Base-by-base conservation (phyloP, 345 rosid genomes). In the Populus euphratica region DNA sequence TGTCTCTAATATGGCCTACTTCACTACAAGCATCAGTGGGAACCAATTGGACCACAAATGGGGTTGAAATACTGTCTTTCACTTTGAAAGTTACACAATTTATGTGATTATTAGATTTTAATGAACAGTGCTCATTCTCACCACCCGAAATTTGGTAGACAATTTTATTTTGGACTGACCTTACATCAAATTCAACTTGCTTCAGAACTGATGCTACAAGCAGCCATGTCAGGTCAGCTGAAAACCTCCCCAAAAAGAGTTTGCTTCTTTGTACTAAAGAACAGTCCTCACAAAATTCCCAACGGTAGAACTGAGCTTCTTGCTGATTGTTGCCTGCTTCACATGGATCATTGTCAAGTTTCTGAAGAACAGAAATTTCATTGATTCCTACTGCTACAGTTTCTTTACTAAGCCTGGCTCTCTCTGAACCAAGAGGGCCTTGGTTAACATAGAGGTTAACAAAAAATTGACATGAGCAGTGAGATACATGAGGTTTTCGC, bases 271-370 rank as follows among this genome's bases (percentile, higher is more conserved):
- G 86, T 25, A 90, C 63, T 2, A 68, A 79, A 68, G 85, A 35
- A 84, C 91, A 86, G 84, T 95, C 91, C 81, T 90, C 90, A 0
- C 97, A 82, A 71, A 47, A 88, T 49, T 81, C 82, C 99, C 98
- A 94, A 23, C 97, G 83, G 78, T 93, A 88, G 74, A 76, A 80
- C 69, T 73, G 78, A 66, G 85, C 86, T 76, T 83, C 85, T 79
- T 77, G 79, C 69, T 90, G 86, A 50, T 43, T 43, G 73, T 81
- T 84, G 54, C 67, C 80, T 56, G 63, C 86, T 75, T 83, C 85
- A 79, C 80, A 80, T 73, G 92, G 86, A 54, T 49, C 41, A 75
- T 81, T 84, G 49, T 67, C 80, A 33, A 94, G 86, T 86, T 50
- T 91, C 64, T 94, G 97, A 70, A 91, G 96, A 41, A 93, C 83